Base-by-base conservation (phyloP, 208 protist species). In the Naegleria gruberi region DNA sequence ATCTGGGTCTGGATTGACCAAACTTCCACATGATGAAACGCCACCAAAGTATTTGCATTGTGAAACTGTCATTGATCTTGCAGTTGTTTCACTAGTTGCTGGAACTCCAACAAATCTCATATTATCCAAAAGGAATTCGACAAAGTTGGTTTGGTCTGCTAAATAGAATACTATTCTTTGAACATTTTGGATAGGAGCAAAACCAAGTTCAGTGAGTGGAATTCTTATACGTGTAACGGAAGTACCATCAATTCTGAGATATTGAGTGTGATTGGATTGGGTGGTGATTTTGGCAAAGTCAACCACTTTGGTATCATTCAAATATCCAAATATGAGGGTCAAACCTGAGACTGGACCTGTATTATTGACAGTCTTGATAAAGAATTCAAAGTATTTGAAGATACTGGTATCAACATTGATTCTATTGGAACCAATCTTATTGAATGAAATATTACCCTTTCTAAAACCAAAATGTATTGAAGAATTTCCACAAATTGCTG, bases 331-430 rank as follows among this genome's bases (percentile, higher is more conserved):
- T 37, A 1, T 77, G 10, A 37, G 12, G 10, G 4, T 42, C 0
- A 42, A 6, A 40, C 42, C 23, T 41, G 23, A 82, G 23, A 17
- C 12, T 42, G 15, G 42, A 23, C 42, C 7, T 82, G 4, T 1
- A 34, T 17, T 17, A 85, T 23, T 40, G 8, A 34, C 8, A 17
- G 19, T 7, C 23, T 85, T 85, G 4, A 85, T 42, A 44, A 44
- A 85, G 41, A 85, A 46, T 85, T 85, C 82, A 85, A 46, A 85
- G 34, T 85, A 85, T 46, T 85, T 45, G 40, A 34, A 85, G 0
- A 46, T 30, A 34, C 23, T 34, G 4, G 23, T 46, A 85, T 85
- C 82, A 85, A 85, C 46, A 5, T 1, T n/a, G n/a, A n/a, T n/a
- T 30, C 30, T 26, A 1, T 37, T 2, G 0, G 0, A 65, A 23